These are phyloP conservation scores for Panicum miliaceum DNA, from an alignment of 176 grass and related monocot genomes.

Conservation along the genomic window DNA sequence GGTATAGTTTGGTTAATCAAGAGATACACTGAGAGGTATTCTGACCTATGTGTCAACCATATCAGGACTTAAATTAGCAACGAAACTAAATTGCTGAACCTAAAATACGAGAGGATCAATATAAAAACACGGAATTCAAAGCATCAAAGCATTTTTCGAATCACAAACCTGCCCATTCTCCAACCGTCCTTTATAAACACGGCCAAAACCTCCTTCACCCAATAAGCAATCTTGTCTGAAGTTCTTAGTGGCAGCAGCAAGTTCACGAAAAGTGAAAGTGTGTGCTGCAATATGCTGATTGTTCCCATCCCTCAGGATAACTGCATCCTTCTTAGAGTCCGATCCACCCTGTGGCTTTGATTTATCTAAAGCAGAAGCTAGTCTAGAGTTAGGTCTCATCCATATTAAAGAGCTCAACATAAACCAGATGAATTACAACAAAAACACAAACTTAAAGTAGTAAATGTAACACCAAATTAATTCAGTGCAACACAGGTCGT, in stretches of 20 bases:
- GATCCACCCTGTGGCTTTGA: constrained; percentile 56
- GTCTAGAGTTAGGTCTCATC: constrained; percentile 41
- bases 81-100: not conserved
- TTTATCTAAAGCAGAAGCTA: constrained; percentile 67
- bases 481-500: not conserved
- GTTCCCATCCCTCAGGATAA: constrained; percentile 65
- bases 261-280: constrained; percentile 86
- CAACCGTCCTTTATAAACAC: constrained; percentile 83
- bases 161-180: constrained; percentile 85
- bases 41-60: constrained; percentile 11
- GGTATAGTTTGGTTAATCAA: constrained; percentile 13
- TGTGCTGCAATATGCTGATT: constrained; percentile 83
- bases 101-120: not conserved
- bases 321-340: constrained; percentile 73
- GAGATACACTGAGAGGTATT: constrained; percentile 34
- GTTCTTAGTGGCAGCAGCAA: constrained; percentile 80
- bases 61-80: not conserved
- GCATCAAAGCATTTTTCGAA: constrained; percentile 29
- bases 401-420: constrained; percentile 33
- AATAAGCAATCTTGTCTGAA: constrained; percentile 85
- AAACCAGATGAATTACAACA: constrained; percentile 6
- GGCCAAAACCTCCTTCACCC: constrained; percentile 89
- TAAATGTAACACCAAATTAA: constrained; percentile 31
- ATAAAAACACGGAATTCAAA: constrained; percentile 30
- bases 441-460: constrained; percentile 8